Evolutionary conservation across 2,329 filamentous ascomycete genomes (phyloP).

Genomic region (Colletotrichum magnum): DNA sequence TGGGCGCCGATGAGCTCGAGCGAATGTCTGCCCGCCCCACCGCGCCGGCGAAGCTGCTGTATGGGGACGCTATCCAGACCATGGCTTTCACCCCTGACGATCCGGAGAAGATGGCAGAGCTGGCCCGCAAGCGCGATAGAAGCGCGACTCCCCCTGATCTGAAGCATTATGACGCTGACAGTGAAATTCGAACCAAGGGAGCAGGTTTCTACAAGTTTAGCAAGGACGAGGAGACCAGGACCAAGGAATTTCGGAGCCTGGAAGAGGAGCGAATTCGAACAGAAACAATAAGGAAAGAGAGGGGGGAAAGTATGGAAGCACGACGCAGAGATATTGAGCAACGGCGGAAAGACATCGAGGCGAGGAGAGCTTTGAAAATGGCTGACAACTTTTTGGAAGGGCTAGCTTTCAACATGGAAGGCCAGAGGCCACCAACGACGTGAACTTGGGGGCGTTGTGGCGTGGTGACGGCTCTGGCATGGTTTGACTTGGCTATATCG

Average conservation of each 20-base stretch:
- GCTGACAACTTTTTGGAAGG: conserved; percentile 81
- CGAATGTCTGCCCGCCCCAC: conserved; percentile 77
- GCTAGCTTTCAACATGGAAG: conserved; percentile 50
- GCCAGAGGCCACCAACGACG: too few relatives aligned
- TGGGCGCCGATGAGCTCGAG: conserved; percentile 74
- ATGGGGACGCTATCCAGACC: conserved; percentile 87
- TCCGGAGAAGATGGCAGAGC: conserved; percentile 79
- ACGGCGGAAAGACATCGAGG: conserved; percentile 73
- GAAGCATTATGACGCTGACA: conserved; percentile 87
- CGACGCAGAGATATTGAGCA: conserved; percentile 75
- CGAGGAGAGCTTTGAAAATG: conserved; percentile 73
- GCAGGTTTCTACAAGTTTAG: conserved; percentile 94
- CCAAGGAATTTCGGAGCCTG: conserved; percentile 81
- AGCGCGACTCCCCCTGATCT: conserved; percentile 84
- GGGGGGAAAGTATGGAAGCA: conserved; percentile 70
- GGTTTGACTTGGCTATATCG: too few relatives aligned
- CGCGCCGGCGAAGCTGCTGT: conserved; percentile 80
- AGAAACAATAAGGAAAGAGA: conserved; percentile 71
- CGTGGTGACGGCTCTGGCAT: too few relatives aligned
- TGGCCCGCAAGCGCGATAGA: conserved; percentile 84
- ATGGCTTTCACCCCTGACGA: conserved; percentile 86
- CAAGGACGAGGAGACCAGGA: conserved; percentile 76
- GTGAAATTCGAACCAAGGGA: conserved; percentile 88
- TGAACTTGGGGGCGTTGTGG: too few relatives aligned
- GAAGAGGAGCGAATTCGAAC: conserved; percentile 77